Conservation (phyloP, 306 rosid genomes). For the Sophora flavescens region DNA sequence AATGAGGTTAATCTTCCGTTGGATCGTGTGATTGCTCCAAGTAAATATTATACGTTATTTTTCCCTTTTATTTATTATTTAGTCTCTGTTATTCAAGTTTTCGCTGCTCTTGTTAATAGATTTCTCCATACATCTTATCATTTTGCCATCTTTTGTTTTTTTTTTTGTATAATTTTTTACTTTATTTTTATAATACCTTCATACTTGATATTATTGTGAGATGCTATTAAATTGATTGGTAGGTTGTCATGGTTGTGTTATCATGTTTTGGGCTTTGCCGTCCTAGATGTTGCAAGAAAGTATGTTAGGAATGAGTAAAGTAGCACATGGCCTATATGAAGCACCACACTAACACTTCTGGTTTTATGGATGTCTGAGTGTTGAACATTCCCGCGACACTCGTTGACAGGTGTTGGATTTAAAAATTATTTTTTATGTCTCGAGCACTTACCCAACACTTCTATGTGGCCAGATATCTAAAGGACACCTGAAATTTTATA, state of each 20-base stretch:
- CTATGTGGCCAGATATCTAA: too few species aligned
- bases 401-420: too few species aligned
- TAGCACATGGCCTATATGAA: background rate
- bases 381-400: too few species aligned
- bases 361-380: too few species aligned
- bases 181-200: background rate
- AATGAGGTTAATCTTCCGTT: slow-evolving; percentile 23
- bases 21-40: background rate
- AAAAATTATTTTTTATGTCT: too few species aligned
- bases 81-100: background rate
- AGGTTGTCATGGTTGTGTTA: background rate
- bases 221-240: background rate
- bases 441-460: too few species aligned
- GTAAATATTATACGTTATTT: background rate
- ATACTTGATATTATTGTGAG: background rate
- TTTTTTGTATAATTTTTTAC: too few species aligned
- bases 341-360: too few species aligned
- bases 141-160: too few species aligned
- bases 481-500: too few species aligned
- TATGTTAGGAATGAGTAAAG: background rate
- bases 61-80: background rate
- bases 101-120: background rate
- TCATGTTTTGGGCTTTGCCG: background rate
- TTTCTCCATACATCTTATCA: background rate
- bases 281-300: background rate